Conservation (phyloP, 306 rosid species). For the Rosa multiflora region DNA sequence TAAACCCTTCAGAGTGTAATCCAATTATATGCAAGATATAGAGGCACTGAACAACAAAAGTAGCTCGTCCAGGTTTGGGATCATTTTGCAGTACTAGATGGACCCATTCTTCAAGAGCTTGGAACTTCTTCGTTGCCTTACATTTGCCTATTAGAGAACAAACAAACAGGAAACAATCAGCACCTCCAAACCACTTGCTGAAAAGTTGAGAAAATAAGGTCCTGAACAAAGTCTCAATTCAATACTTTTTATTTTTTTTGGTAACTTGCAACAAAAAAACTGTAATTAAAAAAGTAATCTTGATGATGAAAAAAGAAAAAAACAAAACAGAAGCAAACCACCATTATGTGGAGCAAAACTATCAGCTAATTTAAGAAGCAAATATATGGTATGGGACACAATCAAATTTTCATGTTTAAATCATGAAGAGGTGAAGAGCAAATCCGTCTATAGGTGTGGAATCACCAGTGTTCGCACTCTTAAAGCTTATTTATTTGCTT, state of each 20-base stretch:
- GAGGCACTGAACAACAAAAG: conserved; percentile 75
- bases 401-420: neutral
- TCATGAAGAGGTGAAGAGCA: neutral
- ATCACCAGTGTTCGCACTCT: neutral
- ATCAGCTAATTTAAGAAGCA: conserved; percentile 9
- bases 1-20: conserved; percentile 64
- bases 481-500: neutral
- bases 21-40: conserved; percentile 71
- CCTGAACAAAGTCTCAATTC: neutral
- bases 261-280: neutral
- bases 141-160: conserved; percentile 61
- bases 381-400: neutral
- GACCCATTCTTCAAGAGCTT: conserved; percentile 75
- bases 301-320: neutral
- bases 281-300: neutral
- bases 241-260: neutral
- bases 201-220: neutral
- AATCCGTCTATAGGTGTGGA: neutral
- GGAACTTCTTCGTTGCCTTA: conserved; percentile 82
- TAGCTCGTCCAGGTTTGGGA: conserved; percentile 84
- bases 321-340: neutral
- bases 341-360: neutral
- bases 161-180: conserved; percentile 29
- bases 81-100: conserved; percentile 65
- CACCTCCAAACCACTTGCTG: neutral